phyloP scores from a whole-genome alignment of 2,329 filamentous ascomycete genomes.

The Ceratocystis variospora region DNA sequence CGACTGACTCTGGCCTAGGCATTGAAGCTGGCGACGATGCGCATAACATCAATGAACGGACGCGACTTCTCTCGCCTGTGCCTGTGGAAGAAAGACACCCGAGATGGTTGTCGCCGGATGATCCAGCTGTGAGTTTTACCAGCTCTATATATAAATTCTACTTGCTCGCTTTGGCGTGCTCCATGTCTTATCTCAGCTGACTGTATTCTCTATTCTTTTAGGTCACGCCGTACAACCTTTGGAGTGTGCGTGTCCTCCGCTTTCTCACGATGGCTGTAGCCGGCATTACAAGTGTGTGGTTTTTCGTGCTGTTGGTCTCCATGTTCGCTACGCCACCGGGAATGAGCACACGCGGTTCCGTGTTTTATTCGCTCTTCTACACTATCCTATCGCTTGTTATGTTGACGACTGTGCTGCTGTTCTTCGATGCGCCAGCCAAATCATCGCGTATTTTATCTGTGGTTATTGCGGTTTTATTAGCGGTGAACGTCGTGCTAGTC shows the following conservation, averaged over 20 bases:
- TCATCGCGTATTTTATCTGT: constrained; percentile 61
- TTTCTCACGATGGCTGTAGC: constrained; percentile 67
- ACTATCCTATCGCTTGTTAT: constrained; percentile 65
- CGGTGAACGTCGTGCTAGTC: constrained; percentile 64
- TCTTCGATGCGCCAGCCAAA: constrained; percentile 75
- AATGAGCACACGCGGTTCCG: constrained; percentile 76
- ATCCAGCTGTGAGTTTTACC: constrained; percentile 28
- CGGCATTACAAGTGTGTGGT: constrained; percentile 72
- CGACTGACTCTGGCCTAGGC: constrained; percentile 8
- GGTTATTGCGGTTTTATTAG: constrained; percentile 40
- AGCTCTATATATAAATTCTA: neutral
- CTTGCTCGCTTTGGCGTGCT: neutral
- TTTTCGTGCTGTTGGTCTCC: constrained; percentile 76
- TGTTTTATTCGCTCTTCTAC: constrained; percentile 80
- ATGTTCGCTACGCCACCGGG: constrained; percentile 82
- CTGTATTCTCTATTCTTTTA: neutral
- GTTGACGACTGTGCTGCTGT: constrained; percentile 62
- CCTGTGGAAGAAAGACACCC: constrained; percentile 35
- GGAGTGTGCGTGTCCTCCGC: constrained; percentile 70
- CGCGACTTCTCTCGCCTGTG: constrained; percentile 55
- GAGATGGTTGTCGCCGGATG: constrained; percentile 28
- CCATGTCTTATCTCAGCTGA: neutral
- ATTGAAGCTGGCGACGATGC: constrained; percentile 22
- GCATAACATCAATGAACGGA: constrained; percentile 37
- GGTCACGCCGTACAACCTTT: constrained; percentile 89